Conservation (phyloP, 2,329 filamentous ascomycete genomes). For the Colletotrichum tofieldiae region DNA sequence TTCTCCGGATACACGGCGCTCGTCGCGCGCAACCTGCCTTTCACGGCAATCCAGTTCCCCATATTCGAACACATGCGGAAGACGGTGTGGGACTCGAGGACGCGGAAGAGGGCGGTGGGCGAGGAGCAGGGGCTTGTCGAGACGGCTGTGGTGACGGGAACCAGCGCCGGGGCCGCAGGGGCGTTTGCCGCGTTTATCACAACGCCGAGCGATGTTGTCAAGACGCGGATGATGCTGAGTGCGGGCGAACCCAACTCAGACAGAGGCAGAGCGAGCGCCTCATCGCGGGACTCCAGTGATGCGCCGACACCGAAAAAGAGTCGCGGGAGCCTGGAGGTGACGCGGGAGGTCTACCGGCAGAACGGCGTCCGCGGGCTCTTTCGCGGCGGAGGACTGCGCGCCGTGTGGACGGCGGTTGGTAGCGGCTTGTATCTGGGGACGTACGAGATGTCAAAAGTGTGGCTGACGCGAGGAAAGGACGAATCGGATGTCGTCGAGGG, state of each 20-base stretch:
- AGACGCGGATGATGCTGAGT: constrained; percentile 89
- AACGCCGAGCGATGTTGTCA: constrained; percentile 90
- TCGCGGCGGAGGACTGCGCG: constrained; percentile 80
- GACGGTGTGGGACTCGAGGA: constrained; percentile 61
- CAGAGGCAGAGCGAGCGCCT: constrained; percentile 7
- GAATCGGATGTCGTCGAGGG: constrained; percentile 55
- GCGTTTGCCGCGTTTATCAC: constrained; percentile 85
- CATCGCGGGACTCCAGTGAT: background rate
- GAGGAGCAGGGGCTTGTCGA: constrained; percentile 66
- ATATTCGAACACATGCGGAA: constrained; percentile 82
- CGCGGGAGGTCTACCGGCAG: constrained; percentile 75
- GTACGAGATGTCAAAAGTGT: constrained; percentile 85
- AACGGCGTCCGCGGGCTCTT: constrained; percentile 83
- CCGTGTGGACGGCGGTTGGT: constrained; percentile 85
- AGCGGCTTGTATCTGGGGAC: constrained; percentile 88
- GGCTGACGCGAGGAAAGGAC: constrained; percentile 65
- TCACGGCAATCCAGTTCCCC: constrained; percentile 91
- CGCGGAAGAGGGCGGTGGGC: constrained; percentile 46
- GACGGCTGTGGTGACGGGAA: constrained; percentile 79
- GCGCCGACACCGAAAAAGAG: background rate
- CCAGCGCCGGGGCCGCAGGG: constrained; percentile 82
- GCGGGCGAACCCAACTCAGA: constrained; percentile 58
- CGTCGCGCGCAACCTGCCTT: constrained; percentile 86
- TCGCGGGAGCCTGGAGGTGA: constrained; percentile 69
- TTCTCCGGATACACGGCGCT: constrained; percentile 85